Evolutionary conservation across 257 asterid genomes (phyloP), one percentile per base, ranked within the genome.

Genomic region (Sherardia arvensis): DNA sequence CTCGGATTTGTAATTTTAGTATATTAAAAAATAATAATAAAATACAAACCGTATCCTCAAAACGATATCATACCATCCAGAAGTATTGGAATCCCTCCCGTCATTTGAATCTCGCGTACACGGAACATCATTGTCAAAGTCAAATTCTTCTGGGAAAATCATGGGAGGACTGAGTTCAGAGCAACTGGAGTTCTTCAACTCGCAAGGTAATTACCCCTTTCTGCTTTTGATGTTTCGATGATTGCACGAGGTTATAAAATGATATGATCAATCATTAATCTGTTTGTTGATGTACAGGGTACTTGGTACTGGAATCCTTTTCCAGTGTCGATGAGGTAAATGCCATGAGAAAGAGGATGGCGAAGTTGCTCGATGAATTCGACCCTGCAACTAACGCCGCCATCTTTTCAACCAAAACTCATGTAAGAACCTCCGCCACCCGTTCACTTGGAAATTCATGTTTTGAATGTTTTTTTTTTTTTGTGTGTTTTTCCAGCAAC

Each of bases 391-490:
- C 73, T 63, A 76, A 70, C 66, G 79, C 93, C 55, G 77, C 97
- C 18, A 78, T 92, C 70, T 92, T 92, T 77, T 89, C 99, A 53
- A 89, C 96, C 73, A 93, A 69, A 74, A 93, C 91, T 72, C 99
- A 90, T 73, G 98, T 91, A 73, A 69, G 65, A 21, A 23, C 40
- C 20, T 30, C 17, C 68, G 25, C 38, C 15, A 53, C 29, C 48
- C 22, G 9, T 48, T 48, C 60, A 22, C 11, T 62, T 56, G 15
- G 59, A 25, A 4, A 26, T 12, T 32, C 7, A 54, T 25, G 25
- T 47, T 14, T 20, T n/a, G 27, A 7, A 10, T 32, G 7, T 51
- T 48, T 28, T 18, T 8, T 59, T 59, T 40, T 56, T 18, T 8
- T 59, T 59, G 28, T 56, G 12, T 56, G 18, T 66, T 70, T 75